These are phyloP conservation scores for Lithospermum erythrorhizon DNA, from an alignment of 257 asterid species.

Conservation along the genomic window DNA sequence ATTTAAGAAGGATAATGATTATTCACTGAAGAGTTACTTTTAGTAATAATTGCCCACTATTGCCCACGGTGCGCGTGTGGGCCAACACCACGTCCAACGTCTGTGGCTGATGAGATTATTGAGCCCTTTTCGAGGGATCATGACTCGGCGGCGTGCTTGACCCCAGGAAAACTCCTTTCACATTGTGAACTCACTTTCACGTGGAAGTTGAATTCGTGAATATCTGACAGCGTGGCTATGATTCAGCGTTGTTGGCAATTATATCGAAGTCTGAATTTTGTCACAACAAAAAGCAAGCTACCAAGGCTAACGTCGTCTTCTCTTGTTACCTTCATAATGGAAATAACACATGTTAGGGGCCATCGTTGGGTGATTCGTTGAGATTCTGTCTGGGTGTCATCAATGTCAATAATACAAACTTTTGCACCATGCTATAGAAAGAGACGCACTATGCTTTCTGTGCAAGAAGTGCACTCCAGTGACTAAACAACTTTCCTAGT, in stretches of 20 bases:
- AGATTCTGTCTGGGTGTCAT: conserved; percentile 50
- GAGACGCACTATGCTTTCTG: conserved; percentile 66
- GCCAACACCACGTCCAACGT: no score
- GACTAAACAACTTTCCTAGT: conserved; percentile 68
- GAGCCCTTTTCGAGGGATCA: conserved; percentile 67
- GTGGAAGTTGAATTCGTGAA: conserved; percentile 49
- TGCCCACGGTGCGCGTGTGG: no score
- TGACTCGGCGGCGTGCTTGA: conserved; percentile 95
- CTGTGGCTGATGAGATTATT: no score
- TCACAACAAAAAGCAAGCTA: conserved; percentile 56
- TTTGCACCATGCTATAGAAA: conserved; percentile 80
- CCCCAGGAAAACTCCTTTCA: conserved; percentile 68
- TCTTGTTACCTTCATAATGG: conserved; percentile 65
- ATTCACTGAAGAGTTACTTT: no score
- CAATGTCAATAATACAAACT: conserved; percentile 68
- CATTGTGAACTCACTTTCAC: conserved; percentile 57
- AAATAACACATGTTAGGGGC: conserved; percentile 17
- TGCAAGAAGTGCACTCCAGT: conserved; percentile 90
- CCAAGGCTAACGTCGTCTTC: conserved; percentile 60
- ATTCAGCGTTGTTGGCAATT: conserved; percentile 80
- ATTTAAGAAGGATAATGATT: no score
- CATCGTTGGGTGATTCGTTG: conserved; percentile 25
- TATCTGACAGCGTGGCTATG: conserved; percentile 55
- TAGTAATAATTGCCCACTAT: no score
- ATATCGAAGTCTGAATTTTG: conserved; percentile 68